Evolutionary conservation across 2,329 filamentous ascomycete genomes (phyloP), one percentile per base, ranked within the genome.

Genomic region (Xylariaceae sp.): DNA sequence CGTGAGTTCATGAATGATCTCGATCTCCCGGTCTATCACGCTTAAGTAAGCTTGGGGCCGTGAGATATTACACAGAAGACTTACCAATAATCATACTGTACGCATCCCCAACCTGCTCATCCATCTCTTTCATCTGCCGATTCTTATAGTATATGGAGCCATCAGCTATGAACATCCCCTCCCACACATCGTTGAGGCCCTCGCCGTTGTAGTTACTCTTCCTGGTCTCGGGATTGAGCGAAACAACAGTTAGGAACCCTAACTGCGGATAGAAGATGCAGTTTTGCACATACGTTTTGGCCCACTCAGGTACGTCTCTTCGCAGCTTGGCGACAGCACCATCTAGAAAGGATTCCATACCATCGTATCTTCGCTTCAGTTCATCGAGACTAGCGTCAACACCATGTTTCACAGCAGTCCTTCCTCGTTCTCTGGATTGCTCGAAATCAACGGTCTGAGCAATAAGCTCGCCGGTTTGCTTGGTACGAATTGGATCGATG

Each of bases 211-310:
- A 93, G 10, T 83, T 76, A 0, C 84, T 82, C 45, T 79, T 75
- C 0, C 85, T 84, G 1, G 81, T 85, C 1, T 77, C 71, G 14
- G 79, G 75, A 63, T 91, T 83, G 2, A 87, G 72, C 1, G 82
- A 81, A 16, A 96, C 86, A 0, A 89, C 86, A 2, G 92, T 89
- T 40, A 97, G 82, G 69, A 97, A 99, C 0, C 95, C 95, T 40
- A 97, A 84, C 67, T 96, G 92, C 0, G 93, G 93, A 59, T 96
- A 89, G 70, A 95, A 96, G 18, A 95, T 89, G 60, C 96, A 96
- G 52, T 93, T 93, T 32, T 81, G 78, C 14, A 88, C 74, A 56
- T 82, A 79, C 26, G 74, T 70, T 21, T 71, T 71, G 18, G 79
- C 79, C 79, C 81, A 81, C 56, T 82, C 78, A 1, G 92, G 88